Percentiles rank a stretch among this genome's conserved stretches.
These are phyloP conservation scores for Chaetomiaceae sp. DNA, from an alignment of 2,329 filamentous ascomycete genomes.

Conservation along the genomic window DNA sequence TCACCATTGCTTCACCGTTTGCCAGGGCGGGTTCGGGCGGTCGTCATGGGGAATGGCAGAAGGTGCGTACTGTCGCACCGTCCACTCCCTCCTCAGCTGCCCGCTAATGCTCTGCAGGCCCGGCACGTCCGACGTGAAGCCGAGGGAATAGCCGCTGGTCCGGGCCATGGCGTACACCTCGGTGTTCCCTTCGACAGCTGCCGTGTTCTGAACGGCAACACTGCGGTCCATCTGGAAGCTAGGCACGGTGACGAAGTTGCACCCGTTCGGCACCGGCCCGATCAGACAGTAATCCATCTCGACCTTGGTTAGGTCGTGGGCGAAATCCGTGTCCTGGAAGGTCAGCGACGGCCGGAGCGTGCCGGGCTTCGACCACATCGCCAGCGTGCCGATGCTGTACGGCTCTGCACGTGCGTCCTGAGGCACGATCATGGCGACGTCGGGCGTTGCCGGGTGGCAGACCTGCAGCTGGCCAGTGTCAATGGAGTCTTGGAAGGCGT, in stretches of 20 bases:
- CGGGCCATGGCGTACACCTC: conserved; percentile 18
- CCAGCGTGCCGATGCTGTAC: conserved; percentile 8
- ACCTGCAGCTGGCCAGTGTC: conserved; percentile 1
- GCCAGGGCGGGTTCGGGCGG: conserved; percentile 3
- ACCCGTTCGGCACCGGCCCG: conserved; percentile 14
- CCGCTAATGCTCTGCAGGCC: conserved; percentile 13
- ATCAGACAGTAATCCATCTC: conserved; percentile 19
- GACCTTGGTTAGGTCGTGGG: not conserved
- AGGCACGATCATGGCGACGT: conserved; percentile 3
- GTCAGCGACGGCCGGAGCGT: conserved; percentile 10
- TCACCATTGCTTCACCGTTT: conserved; percentile 1
- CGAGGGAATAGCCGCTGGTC: conserved; percentile 19
- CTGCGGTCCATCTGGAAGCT: conserved; percentile 1
- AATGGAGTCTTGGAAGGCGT: conserved; percentile 11
- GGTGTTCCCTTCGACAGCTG: conserved; percentile 15
- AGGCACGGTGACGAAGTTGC: conserved; percentile 12
- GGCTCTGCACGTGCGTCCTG: not conserved
- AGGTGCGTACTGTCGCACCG: conserved; percentile 11
- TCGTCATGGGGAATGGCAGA: not conserved
- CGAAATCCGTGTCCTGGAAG: conserved; percentile 2
- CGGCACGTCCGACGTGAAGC: conserved; percentile 18
- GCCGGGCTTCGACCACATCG: conserved; percentile 1
- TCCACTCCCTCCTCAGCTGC: conserved; percentile 15
- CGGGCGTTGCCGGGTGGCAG: conserved; percentile 11
- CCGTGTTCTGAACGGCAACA: conserved; percentile 3